These are phyloP conservation scores for Nakataea oryzae DNA, from an alignment of 2,329 filamentous ascomycete species.

Conservation along the genomic window DNA sequence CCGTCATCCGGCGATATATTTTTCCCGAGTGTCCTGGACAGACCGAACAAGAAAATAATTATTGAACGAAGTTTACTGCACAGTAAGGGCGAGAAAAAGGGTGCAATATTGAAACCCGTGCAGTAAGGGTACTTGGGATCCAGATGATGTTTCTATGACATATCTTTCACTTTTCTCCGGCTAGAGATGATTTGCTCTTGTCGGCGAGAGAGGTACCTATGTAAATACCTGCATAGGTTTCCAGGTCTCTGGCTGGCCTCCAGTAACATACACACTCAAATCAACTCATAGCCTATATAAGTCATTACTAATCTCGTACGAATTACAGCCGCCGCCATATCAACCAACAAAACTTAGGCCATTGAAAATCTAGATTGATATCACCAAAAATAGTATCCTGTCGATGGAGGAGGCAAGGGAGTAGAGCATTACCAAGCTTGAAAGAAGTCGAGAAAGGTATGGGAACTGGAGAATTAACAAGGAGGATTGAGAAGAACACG, in stretches of 20 bases:
- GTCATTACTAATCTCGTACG: background rate
- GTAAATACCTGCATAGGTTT: no score
- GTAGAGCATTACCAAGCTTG: background rate
- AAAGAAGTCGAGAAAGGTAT: background rate
- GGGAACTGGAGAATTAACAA: background rate
- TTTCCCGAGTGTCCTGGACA: background rate
- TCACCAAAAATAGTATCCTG: no score
- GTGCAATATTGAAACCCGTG: no score
- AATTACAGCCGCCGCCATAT: background rate
- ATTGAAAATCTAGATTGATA: background rate
- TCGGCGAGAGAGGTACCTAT: no score
- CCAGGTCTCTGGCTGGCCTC: no score
- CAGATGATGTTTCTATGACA: background rate
- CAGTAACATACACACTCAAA: background rate
- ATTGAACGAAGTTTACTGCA: background rate
- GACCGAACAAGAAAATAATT: background rate
- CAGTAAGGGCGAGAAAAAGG: no score
- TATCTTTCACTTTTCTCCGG: background rate
- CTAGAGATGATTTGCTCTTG: background rate
- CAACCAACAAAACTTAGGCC: background rate
- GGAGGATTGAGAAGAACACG: no score
- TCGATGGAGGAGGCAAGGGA: background rate
- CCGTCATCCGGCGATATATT: background rate
- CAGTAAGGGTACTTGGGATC: background rate
- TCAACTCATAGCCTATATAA: background rate